phyloP scores from a whole-genome alignment of 805 yeast genomes.

The Tetrapisispora phaffii region DNA sequence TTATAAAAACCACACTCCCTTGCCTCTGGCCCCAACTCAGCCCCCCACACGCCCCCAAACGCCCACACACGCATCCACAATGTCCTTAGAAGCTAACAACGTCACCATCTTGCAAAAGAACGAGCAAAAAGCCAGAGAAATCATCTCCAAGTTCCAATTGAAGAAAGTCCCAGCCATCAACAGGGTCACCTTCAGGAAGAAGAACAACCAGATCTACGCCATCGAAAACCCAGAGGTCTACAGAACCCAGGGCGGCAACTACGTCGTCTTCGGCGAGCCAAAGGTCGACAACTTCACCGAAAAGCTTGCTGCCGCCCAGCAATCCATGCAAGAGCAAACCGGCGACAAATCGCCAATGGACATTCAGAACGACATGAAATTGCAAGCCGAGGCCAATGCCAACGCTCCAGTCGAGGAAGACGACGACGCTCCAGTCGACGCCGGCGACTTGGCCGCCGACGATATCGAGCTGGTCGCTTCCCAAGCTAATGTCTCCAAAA shows the following conservation, averaged over 20 bases:
- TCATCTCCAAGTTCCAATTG: slow-evolving; percentile 78
- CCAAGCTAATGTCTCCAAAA: slow-evolving; percentile 83
- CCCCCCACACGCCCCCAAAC: background rate
- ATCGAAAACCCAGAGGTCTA: slow-evolving; percentile 91
- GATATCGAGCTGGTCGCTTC: slow-evolving; percentile 82
- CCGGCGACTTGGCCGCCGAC: slow-evolving; percentile 68
- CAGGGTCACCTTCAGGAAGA: slow-evolving; percentile 92
- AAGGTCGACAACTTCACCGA: slow-evolving; percentile 88
- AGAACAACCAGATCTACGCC: slow-evolving; percentile 84
- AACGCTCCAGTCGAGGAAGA: slow-evolving; percentile 31
- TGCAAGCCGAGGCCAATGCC: slow-evolving; percentile 43
- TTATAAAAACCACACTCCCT: too few species aligned
- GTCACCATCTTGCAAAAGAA: slow-evolving; percentile 68
- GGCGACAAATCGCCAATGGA: slow-evolving; percentile 58
- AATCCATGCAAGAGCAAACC: slow-evolving; percentile 36
- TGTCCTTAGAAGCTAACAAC: slow-evolving; percentile 9
- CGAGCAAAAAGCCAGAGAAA: slow-evolving; percentile 92
- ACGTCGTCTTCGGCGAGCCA: slow-evolving; percentile 96
- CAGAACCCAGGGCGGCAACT: slow-evolving; percentile 88
- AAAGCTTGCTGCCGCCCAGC: slow-evolving; percentile 76
- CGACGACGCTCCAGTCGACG: slow-evolving; percentile 72
- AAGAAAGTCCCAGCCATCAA: slow-evolving; percentile 85
- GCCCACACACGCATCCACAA: background rate
- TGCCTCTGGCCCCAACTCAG: too few species aligned
- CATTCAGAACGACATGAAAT: slow-evolving; percentile 74